Evolutionary conservation across 1,284 basidiomycete species (phyloP), one percentile per base, ranked within the genome.

Genomic region (Ustilago vetiveriae): DNA sequence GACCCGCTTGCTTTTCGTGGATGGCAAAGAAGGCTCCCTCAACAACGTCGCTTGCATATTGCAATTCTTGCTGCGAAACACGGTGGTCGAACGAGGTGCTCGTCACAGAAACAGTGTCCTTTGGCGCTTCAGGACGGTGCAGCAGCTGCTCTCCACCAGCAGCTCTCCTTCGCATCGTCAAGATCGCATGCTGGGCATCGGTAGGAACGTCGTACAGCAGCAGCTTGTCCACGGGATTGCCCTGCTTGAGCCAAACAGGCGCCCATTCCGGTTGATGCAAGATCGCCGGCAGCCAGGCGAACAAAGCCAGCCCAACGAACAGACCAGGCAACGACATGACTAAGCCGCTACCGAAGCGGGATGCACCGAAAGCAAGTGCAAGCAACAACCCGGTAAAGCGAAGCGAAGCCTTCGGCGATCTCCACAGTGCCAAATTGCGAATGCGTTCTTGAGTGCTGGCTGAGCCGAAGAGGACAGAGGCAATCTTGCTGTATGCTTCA

Each of bases 171-270:
- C 74, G 54, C 41, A 75, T 23, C 1, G 66, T 55, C 3, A 56
- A 23, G 26, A 75, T 64, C 17, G 72, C 68, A 24, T 65, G 50
- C 47, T 75, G 74, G 4, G 74, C 68, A 37, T 75, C 64, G 13
- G 70, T 74, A 17, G 74, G 74, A 2, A 75, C 67, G 39, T 73
- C 74, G 46, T 66, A 65, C n/a, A 75, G 44, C 37, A 72, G 32
- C 30, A 42, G n/a, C n/a, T n/a, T 27, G 19, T 75, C 74, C 40
- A 74, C 16, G 5, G 47, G 52, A 30, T 51, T 62, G 41, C 27
- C 37, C 32, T 33, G 11, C 42, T 45, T 57, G 44, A 68, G 27
- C 29, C 35, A 40, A 6, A 41, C 17, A 3, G 62, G 70, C 2
- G 54, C 56, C 73, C 73, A 75, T 6, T 44, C 32, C 1, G 73